These are phyloP conservation scores for Dictyostelium firmibasis DNA, from an alignment of 78 protist species.

Conservation along the genomic window DNA sequence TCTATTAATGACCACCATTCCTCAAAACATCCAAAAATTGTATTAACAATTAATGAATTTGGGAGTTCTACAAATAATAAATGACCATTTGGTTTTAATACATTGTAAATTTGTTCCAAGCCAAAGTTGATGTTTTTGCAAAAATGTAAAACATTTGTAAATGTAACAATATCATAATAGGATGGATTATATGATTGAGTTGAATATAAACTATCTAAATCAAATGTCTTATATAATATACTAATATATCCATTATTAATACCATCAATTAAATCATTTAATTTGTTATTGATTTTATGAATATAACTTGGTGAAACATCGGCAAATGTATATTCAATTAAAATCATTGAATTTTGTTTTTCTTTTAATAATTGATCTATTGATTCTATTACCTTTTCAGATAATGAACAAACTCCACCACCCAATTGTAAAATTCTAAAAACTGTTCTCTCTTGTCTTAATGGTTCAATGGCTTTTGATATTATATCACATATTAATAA, in stretches of 20 bases:
- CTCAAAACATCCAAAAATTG: slow-evolving; percentile 29
- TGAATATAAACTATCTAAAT: neutral
- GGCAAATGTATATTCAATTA: neutral
- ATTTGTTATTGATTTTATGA: neutral
- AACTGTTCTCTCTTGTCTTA: neutral
- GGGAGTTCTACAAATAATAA: slow-evolving; percentile 4
- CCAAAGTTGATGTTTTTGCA: neutral
- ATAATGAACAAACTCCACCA: neutral
- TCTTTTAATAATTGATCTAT: neutral
- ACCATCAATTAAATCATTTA: neutral
- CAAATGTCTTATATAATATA: neutral
- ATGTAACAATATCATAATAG: too few species aligned
- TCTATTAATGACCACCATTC: neutral
- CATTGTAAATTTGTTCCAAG: neutral
- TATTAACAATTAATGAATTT: neutral
- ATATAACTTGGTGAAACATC: neutral
- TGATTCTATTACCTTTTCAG: neutral
- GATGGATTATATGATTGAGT: neutral
- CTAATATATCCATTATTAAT: neutral
- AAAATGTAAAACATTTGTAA: slow-evolving; percentile 16
- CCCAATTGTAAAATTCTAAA: neutral
- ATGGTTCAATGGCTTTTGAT: neutral
- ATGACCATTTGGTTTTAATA: too few species aligned
- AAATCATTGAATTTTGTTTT: neutral
- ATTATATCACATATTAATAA: neutral